phyloP scores from a whole-genome alignment of 1,139 yeast genomes.

The Kurtzmaniella quercitrusa region DNA sequence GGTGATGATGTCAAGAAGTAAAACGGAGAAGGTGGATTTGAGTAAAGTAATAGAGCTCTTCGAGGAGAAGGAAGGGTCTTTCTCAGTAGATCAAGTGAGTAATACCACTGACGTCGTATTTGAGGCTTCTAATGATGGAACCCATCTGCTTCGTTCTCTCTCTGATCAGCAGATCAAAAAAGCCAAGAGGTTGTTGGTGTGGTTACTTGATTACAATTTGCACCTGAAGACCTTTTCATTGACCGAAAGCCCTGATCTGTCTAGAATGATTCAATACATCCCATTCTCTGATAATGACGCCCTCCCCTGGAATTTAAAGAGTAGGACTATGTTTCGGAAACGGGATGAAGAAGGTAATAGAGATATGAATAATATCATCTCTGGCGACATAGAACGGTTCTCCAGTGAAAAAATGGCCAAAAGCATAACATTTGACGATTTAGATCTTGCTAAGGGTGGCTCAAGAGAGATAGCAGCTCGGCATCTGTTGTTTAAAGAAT shows the following conservation, averaged over 20 bases:
- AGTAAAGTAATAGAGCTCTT: slow-evolving; percentile 20
- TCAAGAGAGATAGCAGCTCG: background rate
- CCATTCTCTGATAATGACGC: slow-evolving; percentile 32
- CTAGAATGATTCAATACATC: slow-evolving; percentile 14
- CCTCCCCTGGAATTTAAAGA: slow-evolving; percentile 27
- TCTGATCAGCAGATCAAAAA: slow-evolving; percentile 21
- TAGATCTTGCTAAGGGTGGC: background rate
- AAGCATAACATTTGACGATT: background rate
- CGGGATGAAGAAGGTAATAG: background rate
- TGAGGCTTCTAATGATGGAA: slow-evolving; percentile 14
- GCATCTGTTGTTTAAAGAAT: background rate
- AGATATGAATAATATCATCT: slow-evolving; percentile 9
- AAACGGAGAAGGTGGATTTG: slow-evolving; percentile 30
- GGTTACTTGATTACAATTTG: slow-evolving; percentile 34
- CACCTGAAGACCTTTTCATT: slow-evolving; percentile 21
- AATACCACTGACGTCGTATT: slow-evolving; percentile 34
- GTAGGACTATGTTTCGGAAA: background rate
- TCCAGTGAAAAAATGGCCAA: slow-evolving; percentile 16
- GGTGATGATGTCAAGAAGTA: slow-evolving; percentile 30
- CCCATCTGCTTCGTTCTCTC: slow-evolving; percentile 28
- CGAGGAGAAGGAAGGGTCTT: slow-evolving; percentile 20
- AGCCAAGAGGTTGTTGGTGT: slow-evolving; percentile 26
- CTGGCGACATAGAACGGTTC: slow-evolving; percentile 19
- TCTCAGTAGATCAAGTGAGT: slow-evolving; percentile 24
- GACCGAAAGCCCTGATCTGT: slow-evolving; percentile 6